A percentile compares a stretch with the other conserved stretches of the same genome.
These are phyloP conservation scores for Solanum neorickii DNA, from an alignment of 257 asterid species.

Conservation along the genomic window DNA sequence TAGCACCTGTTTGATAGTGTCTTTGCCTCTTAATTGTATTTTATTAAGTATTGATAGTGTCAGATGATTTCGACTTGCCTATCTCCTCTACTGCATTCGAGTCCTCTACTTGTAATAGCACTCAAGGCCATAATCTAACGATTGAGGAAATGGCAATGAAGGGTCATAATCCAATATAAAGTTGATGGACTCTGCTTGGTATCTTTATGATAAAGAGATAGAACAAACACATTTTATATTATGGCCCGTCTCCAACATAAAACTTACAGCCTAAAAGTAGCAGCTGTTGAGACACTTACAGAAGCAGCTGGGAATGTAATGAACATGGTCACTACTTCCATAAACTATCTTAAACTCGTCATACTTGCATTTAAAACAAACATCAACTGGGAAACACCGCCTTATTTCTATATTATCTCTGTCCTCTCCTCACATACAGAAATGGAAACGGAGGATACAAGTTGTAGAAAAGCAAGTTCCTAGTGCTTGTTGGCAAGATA, in stretches of 20 bases:
- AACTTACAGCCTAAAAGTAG: neutral
- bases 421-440: neutral
- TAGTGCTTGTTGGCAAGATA: slow-evolving; percentile 61
- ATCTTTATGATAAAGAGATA: neutral
- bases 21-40: neutral
- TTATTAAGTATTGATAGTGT: neutral
- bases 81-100: neutral
- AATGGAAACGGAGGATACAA: neutral
- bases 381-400: neutral
- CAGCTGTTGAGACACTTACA: neutral
- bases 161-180: neutral
- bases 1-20: neutral
- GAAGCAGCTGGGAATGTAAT: neutral
- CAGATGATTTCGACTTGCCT: neutral
- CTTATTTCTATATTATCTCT: slow-evolving; percentile 1
- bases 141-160: neutral
- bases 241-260: neutral
- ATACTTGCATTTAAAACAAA: neutral
- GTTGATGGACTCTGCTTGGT: neutral
- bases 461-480: neutral
- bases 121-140: neutral
- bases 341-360: neutral
- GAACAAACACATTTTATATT: slow-evolving; percentile 11
- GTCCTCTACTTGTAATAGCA: neutral
- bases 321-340: neutral